These are phyloP conservation scores for Maudiozyma bulderi DNA, from an alignment of 805 yeast genomes.

Conservation along the genomic window DNA sequence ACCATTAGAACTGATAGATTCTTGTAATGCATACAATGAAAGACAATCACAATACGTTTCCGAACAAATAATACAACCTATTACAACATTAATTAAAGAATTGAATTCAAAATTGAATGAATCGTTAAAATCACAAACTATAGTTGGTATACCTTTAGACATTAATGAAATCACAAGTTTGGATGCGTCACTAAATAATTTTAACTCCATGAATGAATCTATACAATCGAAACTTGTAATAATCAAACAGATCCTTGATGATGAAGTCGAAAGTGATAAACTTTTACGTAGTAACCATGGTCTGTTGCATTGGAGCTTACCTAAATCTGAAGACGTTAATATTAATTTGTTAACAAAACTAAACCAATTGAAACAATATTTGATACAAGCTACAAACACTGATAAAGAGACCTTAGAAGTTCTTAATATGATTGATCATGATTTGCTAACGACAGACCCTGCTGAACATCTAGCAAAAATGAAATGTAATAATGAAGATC, in stretches of 20 bases:
- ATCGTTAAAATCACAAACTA: background rate
- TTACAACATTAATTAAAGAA: conserved; percentile 37
- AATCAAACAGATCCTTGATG: conserved; percentile 34
- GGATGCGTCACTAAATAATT: background rate
- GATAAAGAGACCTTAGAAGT: conserved; percentile 45
- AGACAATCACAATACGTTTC: conserved; percentile 47
- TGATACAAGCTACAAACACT: conserved; percentile 50
- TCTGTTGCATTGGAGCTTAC: conserved; percentile 43
- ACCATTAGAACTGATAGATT: conserved; percentile 58
- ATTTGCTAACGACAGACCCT: conserved; percentile 1
- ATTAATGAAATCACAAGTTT: background rate
- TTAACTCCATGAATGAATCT: background rate
- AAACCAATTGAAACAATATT: conserved; percentile 38
- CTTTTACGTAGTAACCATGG: conserved; percentile 42
- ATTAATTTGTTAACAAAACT: conserved; percentile 29
- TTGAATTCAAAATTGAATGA: conserved; percentile 19
- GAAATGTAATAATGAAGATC: conserved; percentile 25
- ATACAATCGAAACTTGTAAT: background rate
- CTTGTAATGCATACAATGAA: conserved; percentile 59
- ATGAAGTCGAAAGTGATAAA: conserved; percentile 50
- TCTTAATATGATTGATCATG: conserved; percentile 39
- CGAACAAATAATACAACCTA: conserved; percentile 38
- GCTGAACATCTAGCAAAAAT: conserved; percentile 32
- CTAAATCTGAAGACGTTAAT: conserved; percentile 38
- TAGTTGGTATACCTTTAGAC: background rate